Evolutionary conservation across 495 filamentous ascomycete species (phyloP).

Genomic region (Platismatia glauca): DNA sequence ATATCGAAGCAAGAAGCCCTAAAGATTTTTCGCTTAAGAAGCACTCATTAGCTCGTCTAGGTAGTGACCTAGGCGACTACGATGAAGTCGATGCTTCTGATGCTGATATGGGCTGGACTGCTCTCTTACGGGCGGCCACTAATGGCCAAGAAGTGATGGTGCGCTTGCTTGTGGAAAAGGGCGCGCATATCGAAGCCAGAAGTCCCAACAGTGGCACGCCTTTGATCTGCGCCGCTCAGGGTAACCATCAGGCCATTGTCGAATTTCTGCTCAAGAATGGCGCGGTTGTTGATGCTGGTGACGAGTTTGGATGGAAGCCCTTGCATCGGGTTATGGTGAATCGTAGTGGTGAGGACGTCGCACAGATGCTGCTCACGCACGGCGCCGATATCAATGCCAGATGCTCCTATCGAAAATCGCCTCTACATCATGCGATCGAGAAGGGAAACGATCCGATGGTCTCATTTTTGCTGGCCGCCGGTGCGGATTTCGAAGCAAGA

Average conservation of each 20-base stretch:
- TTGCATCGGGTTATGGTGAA: slow-evolving; percentile 18
- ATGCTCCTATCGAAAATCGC: slow-evolving; percentile 13
- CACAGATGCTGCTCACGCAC: slow-evolving; percentile 11
- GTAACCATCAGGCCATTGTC: slow-evolving; percentile 12
- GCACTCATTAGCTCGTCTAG: background rate
- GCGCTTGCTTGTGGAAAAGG: slow-evolving; percentile 16
- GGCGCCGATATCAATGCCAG: slow-evolving; percentile 16
- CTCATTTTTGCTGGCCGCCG: slow-evolving; percentile 13
- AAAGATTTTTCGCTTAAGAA: slow-evolving; percentile 14
- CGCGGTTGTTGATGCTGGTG: slow-evolving; percentile 17
- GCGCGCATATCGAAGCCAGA: slow-evolving; percentile 21
- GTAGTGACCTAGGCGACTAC: slow-evolving; percentile 5
- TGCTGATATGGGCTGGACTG: slow-evolving; percentile 15
- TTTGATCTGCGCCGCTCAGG: slow-evolving; percentile 17
- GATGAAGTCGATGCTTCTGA: slow-evolving; percentile 8
- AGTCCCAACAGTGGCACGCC: slow-evolving; percentile 18
- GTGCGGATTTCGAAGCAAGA: slow-evolving; percentile 17
- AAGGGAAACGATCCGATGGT: slow-evolving; percentile 17
- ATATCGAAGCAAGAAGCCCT: slow-evolving; percentile 18
- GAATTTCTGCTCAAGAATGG: slow-evolving; percentile 18
- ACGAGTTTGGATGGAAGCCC: slow-evolving; percentile 22
- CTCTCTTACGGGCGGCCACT: slow-evolving; percentile 21
- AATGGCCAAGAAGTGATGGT: slow-evolving; percentile 17
- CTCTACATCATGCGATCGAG: slow-evolving; percentile 23
- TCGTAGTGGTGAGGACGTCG: background rate